A percentile compares a stretch with the other conserved stretches of the same genome.
Evolutionary conservation across 805 yeast species (phyloP).

Genomic region (Alloascoidea africana): DNA sequence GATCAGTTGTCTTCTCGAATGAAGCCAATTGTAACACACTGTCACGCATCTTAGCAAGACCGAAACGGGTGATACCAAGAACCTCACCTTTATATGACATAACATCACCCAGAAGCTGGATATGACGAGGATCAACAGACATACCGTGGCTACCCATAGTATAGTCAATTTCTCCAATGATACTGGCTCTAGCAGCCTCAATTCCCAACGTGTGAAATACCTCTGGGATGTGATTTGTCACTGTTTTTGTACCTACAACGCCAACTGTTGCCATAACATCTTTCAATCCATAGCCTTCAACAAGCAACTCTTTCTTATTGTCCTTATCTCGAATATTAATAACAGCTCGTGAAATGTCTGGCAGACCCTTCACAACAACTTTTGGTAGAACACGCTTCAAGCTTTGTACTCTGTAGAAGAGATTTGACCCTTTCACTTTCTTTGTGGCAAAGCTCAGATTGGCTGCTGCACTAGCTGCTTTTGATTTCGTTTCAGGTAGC

Average conservation of each 20-base stretch:
- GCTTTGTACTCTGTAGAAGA: slow-evolving; percentile 82
- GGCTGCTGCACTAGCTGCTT: slow-evolving; percentile 27
- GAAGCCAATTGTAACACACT: slow-evolving; percentile 94
- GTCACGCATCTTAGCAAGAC: slow-evolving; percentile 96
- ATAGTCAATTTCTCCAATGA: slow-evolving; percentile 86
- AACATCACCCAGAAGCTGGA: slow-evolving; percentile 92
- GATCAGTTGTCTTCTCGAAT: slow-evolving; percentile 97
- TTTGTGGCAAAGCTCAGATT: slow-evolving; percentile 15
- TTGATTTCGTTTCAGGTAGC: slow-evolving; percentile 24
- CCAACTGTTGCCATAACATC: slow-evolving; percentile 98
- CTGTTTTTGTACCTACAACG: slow-evolving; percentile 73
- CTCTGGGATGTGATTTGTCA: slow-evolving; percentile 86
- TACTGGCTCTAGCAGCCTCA: slow-evolving; percentile 92
- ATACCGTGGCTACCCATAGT: slow-evolving; percentile 99
- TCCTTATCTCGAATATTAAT: slow-evolving; percentile 82
- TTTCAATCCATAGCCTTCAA: slow-evolving; percentile 94
- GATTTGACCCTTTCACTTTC: slow-evolving; percentile 27
- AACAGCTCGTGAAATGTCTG: slow-evolving; percentile 89
- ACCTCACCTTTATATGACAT: slow-evolving; percentile 99
- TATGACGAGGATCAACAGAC: slow-evolving; percentile 99
- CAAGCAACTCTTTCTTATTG: slow-evolving; percentile 72
- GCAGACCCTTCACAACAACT: slow-evolving; percentile 85
- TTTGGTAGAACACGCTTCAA: slow-evolving; percentile 73
- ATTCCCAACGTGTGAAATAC: slow-evolving; percentile 84
- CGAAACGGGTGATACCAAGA: slow-evolving; percentile 94